Evolutionary conservation across 2,329 filamentous ascomycete species (phyloP).

Genomic region (Aspergillus ochraceoroseus): DNA sequence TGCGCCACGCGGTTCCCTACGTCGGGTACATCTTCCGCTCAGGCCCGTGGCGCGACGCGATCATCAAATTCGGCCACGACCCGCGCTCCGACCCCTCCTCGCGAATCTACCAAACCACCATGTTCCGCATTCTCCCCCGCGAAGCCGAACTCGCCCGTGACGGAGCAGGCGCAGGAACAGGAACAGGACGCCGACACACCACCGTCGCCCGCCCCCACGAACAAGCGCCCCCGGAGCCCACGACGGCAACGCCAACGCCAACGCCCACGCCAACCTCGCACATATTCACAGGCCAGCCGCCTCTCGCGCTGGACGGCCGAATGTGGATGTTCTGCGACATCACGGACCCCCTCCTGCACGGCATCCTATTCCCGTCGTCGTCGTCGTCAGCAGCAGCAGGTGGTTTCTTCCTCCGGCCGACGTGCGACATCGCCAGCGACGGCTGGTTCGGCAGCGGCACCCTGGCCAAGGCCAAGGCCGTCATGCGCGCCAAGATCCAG

Average conservation of each 20-base stretch:
- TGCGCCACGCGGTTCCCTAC: conserved; percentile 75
- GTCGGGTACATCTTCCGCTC: conserved; percentile 88
- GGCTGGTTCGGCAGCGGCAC: conserved; percentile 83
- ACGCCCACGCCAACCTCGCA: conserved; percentile 48
- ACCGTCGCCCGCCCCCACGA: too few species aligned
- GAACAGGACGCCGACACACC: conserved; percentile 29
- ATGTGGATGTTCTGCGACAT: conserved; percentile 95
- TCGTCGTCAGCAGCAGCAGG: conserved; percentile 48
- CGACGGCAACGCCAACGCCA: conserved; percentile 9
- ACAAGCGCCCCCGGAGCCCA: too few species aligned
- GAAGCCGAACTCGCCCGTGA: conserved; percentile 34
- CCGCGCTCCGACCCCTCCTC: conserved; percentile 71
- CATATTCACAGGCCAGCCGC: conserved; percentile 70
- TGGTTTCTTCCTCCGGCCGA: conserved; percentile 51
- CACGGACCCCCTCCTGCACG: conserved; percentile 66
- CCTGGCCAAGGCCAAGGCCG: conserved; percentile 74
- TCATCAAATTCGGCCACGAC: conserved; percentile 81
- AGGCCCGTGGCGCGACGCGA: conserved; percentile 84
- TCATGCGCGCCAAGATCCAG: conserved; percentile 82
- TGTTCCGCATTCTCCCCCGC: conserved; percentile 63
- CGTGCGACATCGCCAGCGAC: conserved; percentile 59
- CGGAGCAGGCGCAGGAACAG: too few species aligned
- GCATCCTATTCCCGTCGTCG: conserved; percentile 62
- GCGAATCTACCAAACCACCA: conserved; percentile 80
- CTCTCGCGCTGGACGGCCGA: conserved; percentile 72